phyloP scores from a whole-genome alignment of 495 filamentous ascomycete species.

The Penicillium argentinense region DNA sequence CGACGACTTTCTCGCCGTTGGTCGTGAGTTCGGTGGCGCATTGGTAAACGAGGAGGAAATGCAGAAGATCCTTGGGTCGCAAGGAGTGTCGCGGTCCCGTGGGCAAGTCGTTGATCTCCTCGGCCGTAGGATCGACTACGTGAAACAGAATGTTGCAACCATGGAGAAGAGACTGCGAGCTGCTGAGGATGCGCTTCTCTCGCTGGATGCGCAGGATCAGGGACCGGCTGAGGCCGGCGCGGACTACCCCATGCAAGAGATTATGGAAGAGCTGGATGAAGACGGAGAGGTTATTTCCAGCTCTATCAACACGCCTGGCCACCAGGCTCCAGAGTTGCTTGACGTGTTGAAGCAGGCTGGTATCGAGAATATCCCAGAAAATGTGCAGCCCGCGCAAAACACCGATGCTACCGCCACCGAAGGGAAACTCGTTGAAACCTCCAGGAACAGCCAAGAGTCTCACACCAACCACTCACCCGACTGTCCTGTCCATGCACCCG shows the following conservation, averaged over 20 bases:
- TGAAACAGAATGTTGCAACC: constrained; percentile 68
- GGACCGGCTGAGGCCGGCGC: constrained; percentile 17
- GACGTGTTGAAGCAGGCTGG: constrained; percentile 72
- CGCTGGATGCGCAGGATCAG: constrained; percentile 35
- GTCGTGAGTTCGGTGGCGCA: constrained; percentile 48
- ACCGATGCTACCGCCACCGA: background rate
- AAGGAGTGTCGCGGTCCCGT: constrained; percentile 42
- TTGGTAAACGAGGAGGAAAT: constrained; percentile 59
- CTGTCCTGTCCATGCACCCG: background rate
- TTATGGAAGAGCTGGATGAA: constrained; percentile 89
- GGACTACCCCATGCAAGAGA: constrained; percentile 76
- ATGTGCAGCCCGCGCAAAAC: background rate
- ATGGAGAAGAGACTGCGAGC: constrained; percentile 66
- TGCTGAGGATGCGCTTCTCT: constrained; percentile 66
- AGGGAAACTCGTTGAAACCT: background rate
- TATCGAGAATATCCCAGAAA: constrained; percentile 49
- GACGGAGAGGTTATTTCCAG: constrained; percentile 79
- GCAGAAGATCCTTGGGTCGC: constrained; percentile 34
- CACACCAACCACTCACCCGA: background rate
- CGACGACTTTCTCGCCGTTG: constrained; percentile 52
- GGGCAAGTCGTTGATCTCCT: constrained; percentile 68
- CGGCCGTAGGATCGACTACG: constrained; percentile 79
- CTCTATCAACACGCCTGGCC: constrained; percentile 58
- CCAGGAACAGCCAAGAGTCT: too few species aligned
- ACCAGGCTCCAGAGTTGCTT: constrained; percentile 59